These are phyloP conservation scores for Alternaria arborescens DNA, from an alignment of 2,329 filamentous ascomycete species.

Conservation along the genomic window DNA sequence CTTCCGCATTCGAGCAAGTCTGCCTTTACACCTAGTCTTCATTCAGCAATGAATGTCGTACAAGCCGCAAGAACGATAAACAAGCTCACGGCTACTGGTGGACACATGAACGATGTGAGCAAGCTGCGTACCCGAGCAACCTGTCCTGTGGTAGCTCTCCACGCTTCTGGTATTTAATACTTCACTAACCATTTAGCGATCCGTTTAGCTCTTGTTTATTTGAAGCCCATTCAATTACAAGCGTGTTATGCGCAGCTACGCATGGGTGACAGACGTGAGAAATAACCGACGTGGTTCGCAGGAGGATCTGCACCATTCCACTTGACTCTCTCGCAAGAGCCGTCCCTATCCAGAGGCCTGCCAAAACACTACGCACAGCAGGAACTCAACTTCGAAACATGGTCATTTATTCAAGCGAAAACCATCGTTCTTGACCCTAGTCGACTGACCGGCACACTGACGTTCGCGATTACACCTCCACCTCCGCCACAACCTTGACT, in stretches of 20 bases:
- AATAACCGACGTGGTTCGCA: background rate
- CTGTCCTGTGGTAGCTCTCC: background rate
- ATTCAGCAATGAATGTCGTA: background rate
- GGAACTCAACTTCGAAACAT: too few species aligned
- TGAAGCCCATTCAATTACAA: background rate
- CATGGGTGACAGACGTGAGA: background rate
- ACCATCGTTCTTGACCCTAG: too few species aligned
- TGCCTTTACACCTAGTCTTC: background rate
- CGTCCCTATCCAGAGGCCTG: rapidly evolving
- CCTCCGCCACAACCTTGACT: background rate
- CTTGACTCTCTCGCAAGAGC: slow-evolving; percentile 16
- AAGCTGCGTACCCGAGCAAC: background rate
- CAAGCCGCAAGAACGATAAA: background rate
- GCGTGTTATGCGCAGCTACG: background rate
- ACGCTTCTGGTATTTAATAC: background rate
- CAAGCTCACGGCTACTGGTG: background rate
- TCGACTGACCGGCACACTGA: too few species aligned
- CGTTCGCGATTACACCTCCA: background rate
- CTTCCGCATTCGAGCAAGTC: background rate
- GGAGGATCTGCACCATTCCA: background rate
- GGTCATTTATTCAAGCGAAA: too few species aligned
- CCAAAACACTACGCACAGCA: too few species aligned
- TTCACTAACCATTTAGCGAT: background rate
- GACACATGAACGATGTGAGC: background rate
- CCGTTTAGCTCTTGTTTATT: background rate